These are phyloP conservation scores for Pseudozyma flocculosa DNA, from an alignment of 1,284 basidiomycete genomes.

Conservation along the genomic window DNA sequence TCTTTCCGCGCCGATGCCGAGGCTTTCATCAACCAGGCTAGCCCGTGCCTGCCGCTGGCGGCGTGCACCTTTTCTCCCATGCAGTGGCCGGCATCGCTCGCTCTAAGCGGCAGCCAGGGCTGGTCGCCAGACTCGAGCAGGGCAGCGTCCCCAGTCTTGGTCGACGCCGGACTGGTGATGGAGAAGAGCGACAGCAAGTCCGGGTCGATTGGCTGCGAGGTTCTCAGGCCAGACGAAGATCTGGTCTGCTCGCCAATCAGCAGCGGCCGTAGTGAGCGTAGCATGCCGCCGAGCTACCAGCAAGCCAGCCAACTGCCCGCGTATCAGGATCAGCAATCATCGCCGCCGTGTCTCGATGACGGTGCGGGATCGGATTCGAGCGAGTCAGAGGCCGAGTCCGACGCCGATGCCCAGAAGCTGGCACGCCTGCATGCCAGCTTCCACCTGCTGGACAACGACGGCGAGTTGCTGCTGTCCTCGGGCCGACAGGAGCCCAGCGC, in stretches of 20 bases:
- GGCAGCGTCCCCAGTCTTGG: too few relatives aligned
- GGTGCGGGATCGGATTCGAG: not conserved
- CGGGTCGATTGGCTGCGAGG: too few relatives aligned
- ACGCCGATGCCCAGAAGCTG: conserved; percentile 20
- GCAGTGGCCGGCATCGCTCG: too few relatives aligned
- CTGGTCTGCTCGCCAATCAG: too few relatives aligned
- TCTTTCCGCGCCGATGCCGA: too few relatives aligned
- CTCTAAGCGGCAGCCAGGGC: conserved; percentile 3
- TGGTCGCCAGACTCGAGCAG: conserved; percentile 20
- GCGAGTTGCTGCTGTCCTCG: conserved; percentile 18
- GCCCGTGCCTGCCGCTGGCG: too few relatives aligned
- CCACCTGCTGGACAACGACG: conserved; percentile 7
- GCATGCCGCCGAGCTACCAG: not conserved
- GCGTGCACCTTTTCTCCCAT: too few relatives aligned
- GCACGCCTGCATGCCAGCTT: conserved; percentile 24
- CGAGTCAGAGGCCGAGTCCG: conserved; percentile 3
- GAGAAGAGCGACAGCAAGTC: too few relatives aligned
- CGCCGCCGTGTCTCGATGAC: not conserved
- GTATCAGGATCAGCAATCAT: not conserved
- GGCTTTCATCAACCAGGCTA: too few relatives aligned
- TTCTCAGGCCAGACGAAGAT: too few relatives aligned
- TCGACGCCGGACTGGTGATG: too few relatives aligned
- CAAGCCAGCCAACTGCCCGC: not conserved
- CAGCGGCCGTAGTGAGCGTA: not conserved
- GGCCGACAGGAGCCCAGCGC: not conserved